phyloP scores from a whole-genome alignment of 768 basidiomycete genomes.

The Boletus rubescentipes region DNA sequence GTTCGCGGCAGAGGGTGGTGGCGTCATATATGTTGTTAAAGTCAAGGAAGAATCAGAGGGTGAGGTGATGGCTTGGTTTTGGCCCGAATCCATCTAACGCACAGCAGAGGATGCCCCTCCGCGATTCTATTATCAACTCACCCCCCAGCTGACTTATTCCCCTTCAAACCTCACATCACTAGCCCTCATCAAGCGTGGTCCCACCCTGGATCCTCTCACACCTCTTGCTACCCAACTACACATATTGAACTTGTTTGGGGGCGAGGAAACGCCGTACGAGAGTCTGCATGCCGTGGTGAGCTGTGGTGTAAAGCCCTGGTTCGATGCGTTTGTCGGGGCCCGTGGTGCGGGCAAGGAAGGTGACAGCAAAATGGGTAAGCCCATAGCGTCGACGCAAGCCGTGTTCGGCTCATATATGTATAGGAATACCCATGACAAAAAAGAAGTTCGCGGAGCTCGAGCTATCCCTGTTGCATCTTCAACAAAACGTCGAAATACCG shows the following conservation, averaged over 20 bases:
- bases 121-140: constrained; percentile 65
- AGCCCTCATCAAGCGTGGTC: constrained; percentile 91
- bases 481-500: constrained; percentile 99
- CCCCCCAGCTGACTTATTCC: constrained; percentile 76
- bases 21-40: constrained; percentile 82
- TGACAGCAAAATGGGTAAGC: constrained; percentile 79
- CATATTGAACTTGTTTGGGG: constrained; percentile 87
- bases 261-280: constrained; percentile 91
- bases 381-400: constrained; percentile 1
- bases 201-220: constrained; percentile 73
- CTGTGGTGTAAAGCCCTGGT: constrained; percentile 95
- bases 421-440: constrained; percentile 95
- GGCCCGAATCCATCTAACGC: constrained; percentile 7
- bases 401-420: constrained; percentile 5
- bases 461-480: constrained; percentile 87
- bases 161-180: constrained; percentile 80
- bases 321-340: constrained; percentile 93
- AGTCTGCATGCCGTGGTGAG: constrained; percentile 94
- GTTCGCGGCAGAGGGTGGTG: constrained; percentile 75
- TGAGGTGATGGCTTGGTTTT: constrained; percentile 31
- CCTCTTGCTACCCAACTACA: constrained; percentile 87
- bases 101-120: constrained; percentile 61
- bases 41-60: constrained; percentile 73
- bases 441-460: constrained; percentile 99
- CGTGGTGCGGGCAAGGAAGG: constrained; percentile 72